Percentiles rank a stretch among this genome's conserved stretches.
Conservation (phyloP, 148 eudicot species). For the Talinum fruticosum region DNA sequence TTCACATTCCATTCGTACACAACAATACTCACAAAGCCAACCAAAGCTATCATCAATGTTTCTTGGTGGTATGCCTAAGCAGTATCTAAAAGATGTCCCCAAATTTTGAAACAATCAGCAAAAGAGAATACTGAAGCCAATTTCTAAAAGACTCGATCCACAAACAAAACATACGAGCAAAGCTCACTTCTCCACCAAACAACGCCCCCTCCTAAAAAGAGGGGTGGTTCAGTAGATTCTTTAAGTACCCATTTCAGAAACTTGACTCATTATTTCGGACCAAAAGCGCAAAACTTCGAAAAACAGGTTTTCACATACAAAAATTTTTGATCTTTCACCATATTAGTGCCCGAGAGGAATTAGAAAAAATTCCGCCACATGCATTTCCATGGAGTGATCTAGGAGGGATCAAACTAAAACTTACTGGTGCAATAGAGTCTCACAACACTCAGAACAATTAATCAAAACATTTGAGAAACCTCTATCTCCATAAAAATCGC, state of each 20-base stretch:
- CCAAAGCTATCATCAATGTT: slow-evolving; percentile 3
- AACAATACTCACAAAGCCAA: slow-evolving; percentile 23
- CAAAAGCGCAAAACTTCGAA: no score
- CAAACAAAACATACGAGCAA: no score
- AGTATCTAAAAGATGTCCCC: slow-evolving; percentile 7
- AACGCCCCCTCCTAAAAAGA: not conserved
- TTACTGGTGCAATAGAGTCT: slow-evolving; percentile 17
- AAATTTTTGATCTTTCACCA: no score
- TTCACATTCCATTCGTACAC: not conserved
- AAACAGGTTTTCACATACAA: no score
- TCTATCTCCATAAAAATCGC: slow-evolving; percentile 22
- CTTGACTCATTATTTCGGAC: no score
- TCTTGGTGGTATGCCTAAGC: slow-evolving; percentile 23
- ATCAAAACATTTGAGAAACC: slow-evolving; percentile 18
- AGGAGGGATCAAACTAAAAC: slow-evolving; percentile 2
- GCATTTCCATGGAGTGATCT: not conserved
- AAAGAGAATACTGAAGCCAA: not conserved
- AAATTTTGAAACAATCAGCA: not conserved
- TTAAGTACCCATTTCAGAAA: not conserved
- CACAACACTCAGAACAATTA: slow-evolving; percentile 14
- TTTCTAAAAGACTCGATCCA: no score
- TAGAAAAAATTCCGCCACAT: not conserved
- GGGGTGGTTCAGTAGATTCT: not conserved
- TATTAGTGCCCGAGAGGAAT: not conserved
- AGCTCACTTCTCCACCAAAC: no score